Evolutionary conservation across 352 stramenopile genomes (phyloP).

Genomic region (Globisporangium abappressorium): DNA sequence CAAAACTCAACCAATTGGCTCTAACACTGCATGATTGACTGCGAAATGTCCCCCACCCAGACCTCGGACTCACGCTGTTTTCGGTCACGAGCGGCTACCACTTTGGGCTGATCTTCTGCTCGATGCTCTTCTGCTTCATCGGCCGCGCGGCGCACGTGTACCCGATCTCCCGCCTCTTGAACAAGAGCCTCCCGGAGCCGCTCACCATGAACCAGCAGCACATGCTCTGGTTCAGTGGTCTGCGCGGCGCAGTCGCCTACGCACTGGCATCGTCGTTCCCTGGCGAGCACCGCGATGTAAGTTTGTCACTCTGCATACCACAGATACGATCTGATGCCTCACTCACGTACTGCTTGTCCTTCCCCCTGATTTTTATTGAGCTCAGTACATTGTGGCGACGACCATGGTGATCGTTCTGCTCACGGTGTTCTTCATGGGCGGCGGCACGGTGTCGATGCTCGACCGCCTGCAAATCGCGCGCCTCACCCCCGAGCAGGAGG

Average conservation of each 20-base stretch:
- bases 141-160: constrained; percentile 86
- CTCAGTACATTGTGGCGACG: constrained; percentile 76
- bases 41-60: constrained; percentile 20
- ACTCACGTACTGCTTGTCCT: too few relatives aligned
- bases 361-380: too few relatives aligned
- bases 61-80: constrained; percentile 91
- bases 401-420: constrained; percentile 91
- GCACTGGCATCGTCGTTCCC: constrained; percentile 89
- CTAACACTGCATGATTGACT: not conserved
- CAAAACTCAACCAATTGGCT: not conserved
- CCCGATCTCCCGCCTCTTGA: constrained; percentile 67
- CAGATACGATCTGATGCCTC: too few relatives aligned
- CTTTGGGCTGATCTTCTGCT: constrained; percentile 83
- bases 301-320: not conserved
- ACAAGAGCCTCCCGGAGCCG: constrained; percentile 46
- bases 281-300: constrained; percentile 60
- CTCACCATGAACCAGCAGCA: constrained; percentile 88
- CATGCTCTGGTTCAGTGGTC: constrained; percentile 93
- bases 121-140: constrained; percentile 81
- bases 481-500: constrained; percentile 66
- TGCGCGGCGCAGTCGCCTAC: constrained; percentile 92
- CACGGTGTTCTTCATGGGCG: constrained; percentile 90
- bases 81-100: constrained; percentile 68
- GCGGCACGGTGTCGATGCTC: constrained; percentile 85
- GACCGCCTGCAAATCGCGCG: constrained; percentile 84